Evolutionary conservation across 73 alveolate genomes (phyloP).

Genomic region (Uronychia setigera): DNA sequence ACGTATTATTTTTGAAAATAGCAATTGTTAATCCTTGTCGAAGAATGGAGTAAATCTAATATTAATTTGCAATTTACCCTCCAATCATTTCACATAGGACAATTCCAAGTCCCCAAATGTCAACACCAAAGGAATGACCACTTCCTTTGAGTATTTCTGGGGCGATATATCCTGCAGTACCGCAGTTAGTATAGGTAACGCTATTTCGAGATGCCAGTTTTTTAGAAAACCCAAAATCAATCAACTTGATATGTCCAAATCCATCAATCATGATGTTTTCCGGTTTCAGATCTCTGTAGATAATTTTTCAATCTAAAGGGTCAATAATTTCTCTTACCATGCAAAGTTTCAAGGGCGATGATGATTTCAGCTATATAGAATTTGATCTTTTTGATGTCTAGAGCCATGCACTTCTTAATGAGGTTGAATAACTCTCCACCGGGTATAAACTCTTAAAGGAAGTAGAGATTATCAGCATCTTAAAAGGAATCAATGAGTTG

Average conservation of each 20-base stretch:
- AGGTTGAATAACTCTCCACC: not conserved
- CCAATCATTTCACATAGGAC: slow-evolving; percentile 47
- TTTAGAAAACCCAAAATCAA: slow-evolving; percentile 54
- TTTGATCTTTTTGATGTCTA: not conserved
- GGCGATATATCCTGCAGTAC: slow-evolving; percentile 83
- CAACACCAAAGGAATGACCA: slow-evolving; percentile 56
- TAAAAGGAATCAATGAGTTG: not conserved
- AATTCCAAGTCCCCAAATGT: slow-evolving; percentile 68
- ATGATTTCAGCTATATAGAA: slow-evolving; percentile 41
- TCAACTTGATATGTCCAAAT: slow-evolving; percentile 55
- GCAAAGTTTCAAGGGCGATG: slow-evolving; percentile 46
- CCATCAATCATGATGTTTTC: slow-evolving; percentile 43
- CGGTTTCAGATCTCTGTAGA: slow-evolving; percentile 60
- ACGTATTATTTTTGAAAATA: slow-evolving; percentile 33
- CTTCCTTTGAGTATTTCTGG: slow-evolving; percentile 69
- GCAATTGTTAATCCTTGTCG: slow-evolving; percentile 2
- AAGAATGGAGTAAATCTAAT: slow-evolving; percentile 50
- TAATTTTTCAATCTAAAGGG: slow-evolving; percentile 9
- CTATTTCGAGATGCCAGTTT: not conserved
- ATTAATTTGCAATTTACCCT: slow-evolving; percentile 2
- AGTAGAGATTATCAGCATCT: not conserved
- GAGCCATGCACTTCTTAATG: not conserved
- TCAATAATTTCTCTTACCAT: not conserved
- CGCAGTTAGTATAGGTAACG: slow-evolving; percentile 63
- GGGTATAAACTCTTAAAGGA: not conserved